Evolutionary conservation across 1,284 basidiomycete species (phyloP).

Genomic region (Athelia psychrophila): DNA sequence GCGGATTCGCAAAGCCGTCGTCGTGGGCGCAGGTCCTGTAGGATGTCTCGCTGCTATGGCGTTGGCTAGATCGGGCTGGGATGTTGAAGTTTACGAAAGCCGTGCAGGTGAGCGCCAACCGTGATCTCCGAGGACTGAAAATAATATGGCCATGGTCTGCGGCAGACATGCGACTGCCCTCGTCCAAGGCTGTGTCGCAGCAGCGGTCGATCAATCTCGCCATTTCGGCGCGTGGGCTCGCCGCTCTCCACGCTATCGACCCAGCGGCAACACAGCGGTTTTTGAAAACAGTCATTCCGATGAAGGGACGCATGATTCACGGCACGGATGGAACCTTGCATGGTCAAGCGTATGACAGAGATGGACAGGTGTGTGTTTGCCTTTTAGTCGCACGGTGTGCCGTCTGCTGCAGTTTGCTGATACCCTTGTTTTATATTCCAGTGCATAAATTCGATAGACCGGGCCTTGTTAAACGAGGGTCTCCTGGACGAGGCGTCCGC

Average conservation of each 20-base stretch:
- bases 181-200: slow-evolving; percentile 58
- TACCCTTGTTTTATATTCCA: slow-evolving; percentile 32
- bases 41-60: slow-evolving; percentile 90
- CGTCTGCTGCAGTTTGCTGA: slow-evolving; percentile 15
- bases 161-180: slow-evolving; percentile 68
- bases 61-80: slow-evolving; percentile 86
- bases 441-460: slow-evolving; percentile 93
- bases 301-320: slow-evolving; percentile 97
- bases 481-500: slow-evolving; percentile 72
- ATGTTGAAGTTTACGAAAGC: slow-evolving; percentile 87
- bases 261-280: slow-evolving; percentile 73
- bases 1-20: slow-evolving; percentile 43
- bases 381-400: slow-evolving; percentile 16
- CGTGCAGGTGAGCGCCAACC: slow-evolving; percentile 65
- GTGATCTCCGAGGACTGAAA: no score
- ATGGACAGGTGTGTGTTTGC: slow-evolving; percentile 69
- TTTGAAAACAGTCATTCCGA: slow-evolving; percentile 83
- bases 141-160: no score
- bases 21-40: slow-evolving; percentile 91
- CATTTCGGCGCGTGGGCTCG: slow-evolving; percentile 90
- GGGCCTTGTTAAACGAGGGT: slow-evolving; percentile 82
- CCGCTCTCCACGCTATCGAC: slow-evolving; percentile 82
- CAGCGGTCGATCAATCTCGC: slow-evolving; percentile 96
- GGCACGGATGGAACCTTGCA: slow-evolving; percentile 64
- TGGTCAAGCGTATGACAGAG: slow-evolving; percentile 85